Percentiles rank a stretch among this genome's conserved stretches.
Conservation (phyloP, 169 alveolate species). For the Cytauxzoon felis region DNA sequence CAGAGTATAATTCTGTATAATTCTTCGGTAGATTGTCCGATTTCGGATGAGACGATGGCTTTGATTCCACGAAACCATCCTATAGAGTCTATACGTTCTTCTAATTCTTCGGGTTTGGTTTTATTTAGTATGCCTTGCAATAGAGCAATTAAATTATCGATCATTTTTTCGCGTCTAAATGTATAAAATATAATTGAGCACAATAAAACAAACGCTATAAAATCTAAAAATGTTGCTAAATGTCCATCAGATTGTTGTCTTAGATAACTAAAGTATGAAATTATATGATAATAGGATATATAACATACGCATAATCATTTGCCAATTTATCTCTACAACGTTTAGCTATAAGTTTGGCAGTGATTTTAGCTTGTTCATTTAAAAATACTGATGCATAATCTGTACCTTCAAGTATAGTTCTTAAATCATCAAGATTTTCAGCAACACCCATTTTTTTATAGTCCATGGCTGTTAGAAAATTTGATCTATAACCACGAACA, state of each 20-base stretch:
- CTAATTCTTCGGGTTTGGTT: constrained; percentile 82
- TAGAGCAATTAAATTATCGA: constrained; percentile 96
- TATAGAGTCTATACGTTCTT: constrained; percentile 93
- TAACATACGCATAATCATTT: constrained; percentile 84
- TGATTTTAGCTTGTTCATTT: constrained; percentile 90
- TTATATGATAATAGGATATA: constrained; percentile 59
- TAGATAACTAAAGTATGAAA: constrained; percentile 73
- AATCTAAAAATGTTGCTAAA: constrained; percentile 80
- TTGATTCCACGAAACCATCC: constrained; percentile 97
- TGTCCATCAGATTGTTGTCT: constrained; percentile 86
- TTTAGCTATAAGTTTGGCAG: constrained; percentile 85
- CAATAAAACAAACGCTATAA: constrained; percentile 72
- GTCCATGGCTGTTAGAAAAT: constrained; percentile 92
- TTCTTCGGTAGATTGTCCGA: constrained; percentile 91
- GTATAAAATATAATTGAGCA: background rate
- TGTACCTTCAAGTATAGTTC: constrained; percentile 94
- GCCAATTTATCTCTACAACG: constrained; percentile 94
- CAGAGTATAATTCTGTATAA: constrained; percentile 92
- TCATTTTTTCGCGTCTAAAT: constrained; percentile 90
- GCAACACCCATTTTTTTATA: constrained; percentile 83
- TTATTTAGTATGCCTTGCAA: constrained; percentile 95
- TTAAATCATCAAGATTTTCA: constrained; percentile 86
- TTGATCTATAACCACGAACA: constrained; percentile 92
- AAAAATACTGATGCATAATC: constrained; percentile 93
- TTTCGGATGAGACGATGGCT: constrained; percentile 89